Evolutionary conservation across 345 rosid genomes (phyloP).

Genomic region (Populus nigra): DNA sequence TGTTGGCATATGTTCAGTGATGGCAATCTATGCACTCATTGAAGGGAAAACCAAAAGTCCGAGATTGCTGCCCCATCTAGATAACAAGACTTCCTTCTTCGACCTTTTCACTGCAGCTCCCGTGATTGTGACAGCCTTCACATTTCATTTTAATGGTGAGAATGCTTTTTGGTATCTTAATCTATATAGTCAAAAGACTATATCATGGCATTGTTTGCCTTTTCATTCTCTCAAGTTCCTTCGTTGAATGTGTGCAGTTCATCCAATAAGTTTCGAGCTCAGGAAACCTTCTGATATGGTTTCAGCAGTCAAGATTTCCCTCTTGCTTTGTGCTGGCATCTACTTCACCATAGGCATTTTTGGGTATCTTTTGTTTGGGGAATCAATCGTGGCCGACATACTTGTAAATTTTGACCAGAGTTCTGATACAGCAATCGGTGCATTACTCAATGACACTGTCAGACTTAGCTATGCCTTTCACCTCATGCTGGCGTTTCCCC

Average conservation of each 20-base stretch:
- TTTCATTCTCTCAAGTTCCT: background rate
- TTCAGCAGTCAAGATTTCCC: conserved; percentile 56
- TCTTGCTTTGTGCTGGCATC: conserved; percentile 53
- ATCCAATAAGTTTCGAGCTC: conserved; percentile 67
- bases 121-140: conserved; percentile 85
- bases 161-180: background rate
- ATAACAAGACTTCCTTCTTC: conserved; percentile 49
- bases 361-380: conserved; percentile 80
- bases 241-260: background rate
- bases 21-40: conserved; percentile 59
- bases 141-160: conserved; percentile 87
- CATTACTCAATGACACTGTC: conserved; percentile 53
- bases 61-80: conserved; percentile 57
- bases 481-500: conserved; percentile 80
- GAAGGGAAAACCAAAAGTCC: conserved; percentile 64
- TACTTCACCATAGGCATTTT: conserved; percentile 64
- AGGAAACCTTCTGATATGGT: conserved; percentile 59
- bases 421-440: conserved; percentile 46
- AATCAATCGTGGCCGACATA: conserved; percentile 68
- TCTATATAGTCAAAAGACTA: background rate
- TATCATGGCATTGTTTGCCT: background rate
- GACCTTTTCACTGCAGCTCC: conserved; percentile 87
- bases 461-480: conserved; percentile 77
- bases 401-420: conserved; percentile 68
- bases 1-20: conserved; percentile 58